Conservation (phyloP, 805 yeast species). For the Dipodascus albidus region DNA sequence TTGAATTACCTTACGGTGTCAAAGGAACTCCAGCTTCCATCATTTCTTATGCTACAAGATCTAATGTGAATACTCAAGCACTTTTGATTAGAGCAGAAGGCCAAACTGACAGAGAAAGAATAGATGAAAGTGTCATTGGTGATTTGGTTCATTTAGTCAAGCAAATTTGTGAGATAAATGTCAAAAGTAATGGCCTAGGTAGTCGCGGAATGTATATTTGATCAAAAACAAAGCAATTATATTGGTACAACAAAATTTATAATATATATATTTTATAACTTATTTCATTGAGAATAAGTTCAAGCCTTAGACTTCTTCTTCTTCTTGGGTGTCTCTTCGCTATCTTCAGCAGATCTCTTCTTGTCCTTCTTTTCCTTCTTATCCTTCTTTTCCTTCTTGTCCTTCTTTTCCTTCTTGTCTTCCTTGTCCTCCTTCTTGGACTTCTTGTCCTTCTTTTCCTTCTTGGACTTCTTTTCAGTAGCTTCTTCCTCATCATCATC, state of each 20-base stretch:
- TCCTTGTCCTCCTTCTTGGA: constrained; percentile 33
- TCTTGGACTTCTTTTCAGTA: constrained; percentile 37
- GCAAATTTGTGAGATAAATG: not conserved
- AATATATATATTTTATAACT: no score
- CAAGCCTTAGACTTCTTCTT: constrained; percentile 30
- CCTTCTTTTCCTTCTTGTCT: constrained; percentile 35
- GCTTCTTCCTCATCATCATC: constrained; percentile 37
- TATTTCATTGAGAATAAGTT: constrained; percentile 4
- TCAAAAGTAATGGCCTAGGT: not conserved
- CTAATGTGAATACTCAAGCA: not conserved
- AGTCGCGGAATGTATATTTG: not conserved
- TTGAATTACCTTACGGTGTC: not conserved
- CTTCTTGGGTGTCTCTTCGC: constrained; percentile 43
- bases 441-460: constrained; percentile 40
- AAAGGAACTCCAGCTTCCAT: not conserved
- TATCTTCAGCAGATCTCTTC: constrained; percentile 38
- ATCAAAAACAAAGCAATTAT: not conserved
- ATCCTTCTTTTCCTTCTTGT: constrained; percentile 41
- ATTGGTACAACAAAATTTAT: not conserved
- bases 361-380: constrained; percentile 39
- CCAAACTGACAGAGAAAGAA: not conserved
- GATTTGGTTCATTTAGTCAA: not conserved
- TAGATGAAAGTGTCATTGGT: not conserved
- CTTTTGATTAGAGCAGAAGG: not conserved
- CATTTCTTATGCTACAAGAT: not conserved